These are phyloP conservation scores for Teunomyces pallodes DNA, from an alignment of 805 yeast genomes.

Conservation along the genomic window DNA sequence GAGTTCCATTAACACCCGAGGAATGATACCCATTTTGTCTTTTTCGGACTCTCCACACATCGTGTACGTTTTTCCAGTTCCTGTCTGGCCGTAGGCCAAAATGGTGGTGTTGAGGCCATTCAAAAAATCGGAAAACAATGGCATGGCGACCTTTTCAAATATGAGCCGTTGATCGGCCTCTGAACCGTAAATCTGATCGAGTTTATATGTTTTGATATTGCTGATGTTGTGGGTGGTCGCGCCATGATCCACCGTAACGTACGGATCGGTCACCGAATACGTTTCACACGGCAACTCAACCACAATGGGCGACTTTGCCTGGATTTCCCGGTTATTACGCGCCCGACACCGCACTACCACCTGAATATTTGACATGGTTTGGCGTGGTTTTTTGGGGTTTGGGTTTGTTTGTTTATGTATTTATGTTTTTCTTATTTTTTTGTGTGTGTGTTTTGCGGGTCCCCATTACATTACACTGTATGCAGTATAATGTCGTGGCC, in stretches of 20 bases:
- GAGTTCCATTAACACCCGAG: constrained; percentile 44
- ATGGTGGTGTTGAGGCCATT: constrained; percentile 68
- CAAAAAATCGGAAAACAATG: constrained; percentile 65
- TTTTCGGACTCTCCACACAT: constrained; percentile 49
- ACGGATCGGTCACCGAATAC: constrained; percentile 16
- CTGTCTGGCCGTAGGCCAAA: constrained; percentile 80
- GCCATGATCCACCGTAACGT: constrained; percentile 16
- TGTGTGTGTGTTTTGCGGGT: not conserved
- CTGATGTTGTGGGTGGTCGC: constrained; percentile 11
- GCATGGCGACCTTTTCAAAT: constrained; percentile 68
- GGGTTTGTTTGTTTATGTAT: constrained; percentile 4
- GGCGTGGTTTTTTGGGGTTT: not conserved
- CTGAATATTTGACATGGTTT: constrained; percentile 40
- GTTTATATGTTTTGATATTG: constrained; percentile 54
- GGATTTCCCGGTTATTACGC: constrained; percentile 43
- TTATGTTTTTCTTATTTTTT: not conserved
- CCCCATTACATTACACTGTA: not conserved
- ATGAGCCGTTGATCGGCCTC: constrained; percentile 69
- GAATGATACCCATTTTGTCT: constrained; percentile 59
- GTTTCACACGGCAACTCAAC: constrained; percentile 43
- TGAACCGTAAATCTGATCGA: constrained; percentile 83
- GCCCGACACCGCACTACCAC: constrained; percentile 58
- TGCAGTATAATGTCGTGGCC: not conserved
- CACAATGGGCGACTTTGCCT: constrained; percentile 46
- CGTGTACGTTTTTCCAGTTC: constrained; percentile 82